Conservation (phyloP, 306 rosid genomes). For the Aeschynomene evenia region DNA sequence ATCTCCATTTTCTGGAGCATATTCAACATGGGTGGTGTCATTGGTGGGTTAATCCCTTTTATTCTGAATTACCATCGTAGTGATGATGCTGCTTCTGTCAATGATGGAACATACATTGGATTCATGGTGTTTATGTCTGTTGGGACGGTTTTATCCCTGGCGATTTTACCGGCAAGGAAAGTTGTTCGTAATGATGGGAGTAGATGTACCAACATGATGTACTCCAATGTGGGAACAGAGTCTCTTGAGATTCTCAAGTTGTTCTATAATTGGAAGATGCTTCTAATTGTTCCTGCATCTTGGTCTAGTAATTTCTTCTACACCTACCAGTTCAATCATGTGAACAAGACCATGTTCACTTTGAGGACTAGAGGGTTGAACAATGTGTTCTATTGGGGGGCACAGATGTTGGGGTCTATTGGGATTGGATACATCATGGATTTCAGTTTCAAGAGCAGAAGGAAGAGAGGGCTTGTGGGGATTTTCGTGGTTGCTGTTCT, state of each 20-base stretch:
- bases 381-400: slow-evolving; percentile 89
- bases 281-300: slow-evolving; percentile 74
- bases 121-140: slow-evolving; percentile 79
- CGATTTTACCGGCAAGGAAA: slow-evolving; percentile 59
- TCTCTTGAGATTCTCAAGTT: slow-evolving; percentile 49
- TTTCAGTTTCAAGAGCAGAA: slow-evolving; percentile 75
- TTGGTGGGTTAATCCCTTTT: slow-evolving; percentile 85
- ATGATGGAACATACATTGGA: slow-evolving; percentile 81
- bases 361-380: slow-evolving; percentile 92
- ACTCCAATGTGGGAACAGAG: slow-evolving; percentile 60
- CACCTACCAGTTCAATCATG: slow-evolving; percentile 84
- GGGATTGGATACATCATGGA: slow-evolving; percentile 82
- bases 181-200: slow-evolving; percentile 79
- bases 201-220: slow-evolving; percentile 54
- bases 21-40: slow-evolving; percentile 92
- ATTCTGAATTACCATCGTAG: slow-evolving; percentile 53
- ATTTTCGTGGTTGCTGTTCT: slow-evolving; percentile 52
- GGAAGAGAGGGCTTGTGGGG: slow-evolving; percentile 70
- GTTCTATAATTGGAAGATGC: slow-evolving; percentile 77
- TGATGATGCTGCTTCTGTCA: slow-evolving; percentile 54
- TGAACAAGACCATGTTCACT: slow-evolving; percentile 58
- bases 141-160: slow-evolving; percentile 55
- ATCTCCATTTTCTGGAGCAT: slow-evolving; percentile 87
- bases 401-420: slow-evolving; percentile 86
- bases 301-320: slow-evolving; percentile 88